These are phyloP conservation scores for Sclerotinia nivalis DNA, from an alignment of 2,329 filamentous ascomycete genomes.

Conservation along the genomic window DNA sequence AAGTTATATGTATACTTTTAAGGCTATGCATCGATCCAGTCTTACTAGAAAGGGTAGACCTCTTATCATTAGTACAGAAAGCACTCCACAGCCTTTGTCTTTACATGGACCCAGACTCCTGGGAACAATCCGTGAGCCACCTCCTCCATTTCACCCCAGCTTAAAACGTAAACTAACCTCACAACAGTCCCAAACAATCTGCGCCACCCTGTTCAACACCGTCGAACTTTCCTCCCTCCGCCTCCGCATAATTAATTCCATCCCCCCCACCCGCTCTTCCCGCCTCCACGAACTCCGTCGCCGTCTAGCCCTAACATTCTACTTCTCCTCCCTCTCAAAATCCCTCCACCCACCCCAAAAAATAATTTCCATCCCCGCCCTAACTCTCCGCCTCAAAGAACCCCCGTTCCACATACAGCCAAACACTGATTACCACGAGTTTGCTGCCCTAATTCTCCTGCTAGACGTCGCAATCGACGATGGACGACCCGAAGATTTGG, in stretches of 20 bases:
- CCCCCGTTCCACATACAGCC: slow-evolving; percentile 55
- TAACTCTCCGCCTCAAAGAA: slow-evolving; percentile 50
- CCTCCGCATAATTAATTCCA: slow-evolving; percentile 56
- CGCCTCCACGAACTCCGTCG: slow-evolving; percentile 62
- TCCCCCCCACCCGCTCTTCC: slow-evolving; percentile 53
- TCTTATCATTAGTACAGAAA: slow-evolving; percentile 46
- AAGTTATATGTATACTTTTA: slow-evolving; percentile 51
- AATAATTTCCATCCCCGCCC: slow-evolving; percentile 43
- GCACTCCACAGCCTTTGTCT: slow-evolving; percentile 49
- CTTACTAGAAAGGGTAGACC: slow-evolving; percentile 47
- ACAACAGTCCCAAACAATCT: slow-evolving; percentile 52
- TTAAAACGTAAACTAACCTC: slow-evolving; percentile 23
- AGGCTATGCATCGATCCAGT: slow-evolving; percentile 57
- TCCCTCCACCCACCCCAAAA: slow-evolving; percentile 47
- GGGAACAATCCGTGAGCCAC: slow-evolving; percentile 44
- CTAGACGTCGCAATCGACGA: slow-evolving; percentile 76
- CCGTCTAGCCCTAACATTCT: slow-evolving; percentile 63
- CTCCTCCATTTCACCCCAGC: not conserved
- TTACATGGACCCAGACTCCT: slow-evolving; percentile 44
- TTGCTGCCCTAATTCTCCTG: slow-evolving; percentile 65
- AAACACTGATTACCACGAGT: slow-evolving; percentile 66
- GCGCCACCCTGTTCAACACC: slow-evolving; percentile 49
- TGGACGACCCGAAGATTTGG: slow-evolving; percentile 45
- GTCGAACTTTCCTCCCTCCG: slow-evolving; percentile 55
- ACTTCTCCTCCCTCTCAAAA: slow-evolving; percentile 54